Percentiles rank a stretch among this genome's conserved stretches.
phyloP scores from a whole-genome alignment of 768 basidiomycete genomes.

The Mrakia frigida region DNA sequence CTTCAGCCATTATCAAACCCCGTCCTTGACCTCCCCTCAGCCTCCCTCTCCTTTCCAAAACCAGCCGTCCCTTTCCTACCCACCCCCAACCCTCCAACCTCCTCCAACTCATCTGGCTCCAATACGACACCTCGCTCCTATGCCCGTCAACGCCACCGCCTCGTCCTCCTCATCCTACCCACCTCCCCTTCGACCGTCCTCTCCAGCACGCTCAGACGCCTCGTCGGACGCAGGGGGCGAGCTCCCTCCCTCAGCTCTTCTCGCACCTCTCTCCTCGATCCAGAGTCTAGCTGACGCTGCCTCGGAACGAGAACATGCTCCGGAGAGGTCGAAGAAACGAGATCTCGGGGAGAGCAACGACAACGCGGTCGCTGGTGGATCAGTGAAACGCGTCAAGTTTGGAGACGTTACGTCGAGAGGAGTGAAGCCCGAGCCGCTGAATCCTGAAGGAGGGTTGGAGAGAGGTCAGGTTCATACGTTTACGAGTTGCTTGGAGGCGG shows the following conservation, averaged over 20 bases:
- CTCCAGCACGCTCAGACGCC: constrained; percentile 5
- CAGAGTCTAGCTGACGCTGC: background rate
- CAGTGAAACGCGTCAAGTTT: constrained; percentile 15
- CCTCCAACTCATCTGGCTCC: background rate
- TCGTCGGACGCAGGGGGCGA: constrained; percentile 3
- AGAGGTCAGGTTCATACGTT: background rate
- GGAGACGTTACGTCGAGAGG: background rate
- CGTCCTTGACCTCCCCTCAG: background rate
- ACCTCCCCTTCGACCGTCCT: background rate
- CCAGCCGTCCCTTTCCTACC: background rate
- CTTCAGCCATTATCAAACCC: background rate
- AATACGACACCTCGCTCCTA: background rate
- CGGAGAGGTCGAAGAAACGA: background rate
- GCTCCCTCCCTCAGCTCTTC: constrained; percentile 2
- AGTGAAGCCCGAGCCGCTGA: background rate
- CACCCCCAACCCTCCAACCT: background rate
- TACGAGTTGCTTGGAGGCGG: background rate
- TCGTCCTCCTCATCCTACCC: background rate
- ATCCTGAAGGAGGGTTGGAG: background rate
- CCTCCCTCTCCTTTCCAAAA: background rate
- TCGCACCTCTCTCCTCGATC: constrained; percentile 21
- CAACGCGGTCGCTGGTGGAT: background rate
- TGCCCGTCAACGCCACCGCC: background rate
- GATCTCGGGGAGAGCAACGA: background rate
- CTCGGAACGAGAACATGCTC: background rate